Conservation (phyloP, 2,329 filamentous ascomycete species). For the Beauveria australis region DNA sequence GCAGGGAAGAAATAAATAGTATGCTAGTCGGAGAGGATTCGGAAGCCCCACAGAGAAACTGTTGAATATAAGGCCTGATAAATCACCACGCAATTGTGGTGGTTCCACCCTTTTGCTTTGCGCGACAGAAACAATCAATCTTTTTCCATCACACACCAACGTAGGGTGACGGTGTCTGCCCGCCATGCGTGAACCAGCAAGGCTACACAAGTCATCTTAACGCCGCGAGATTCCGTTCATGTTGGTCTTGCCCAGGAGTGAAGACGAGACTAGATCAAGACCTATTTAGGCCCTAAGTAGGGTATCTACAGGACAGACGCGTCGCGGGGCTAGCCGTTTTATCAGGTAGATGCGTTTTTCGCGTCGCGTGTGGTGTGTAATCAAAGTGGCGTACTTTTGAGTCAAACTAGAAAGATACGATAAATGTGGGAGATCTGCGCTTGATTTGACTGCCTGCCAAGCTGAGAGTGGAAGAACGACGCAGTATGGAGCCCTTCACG, state of each 20-base stretch:
- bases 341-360: background rate
- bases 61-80: too few species aligned
- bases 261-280: too few species aligned
- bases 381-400: too few species aligned
- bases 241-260: slow-evolving; percentile 15
- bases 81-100: too few species aligned
- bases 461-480: too few species aligned
- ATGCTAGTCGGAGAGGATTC: too few species aligned
- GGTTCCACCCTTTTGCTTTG: too few species aligned
- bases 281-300: too few species aligned
- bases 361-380: background rate
- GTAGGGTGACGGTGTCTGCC: slow-evolving; percentile 23
- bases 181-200: slow-evolving; percentile 19
- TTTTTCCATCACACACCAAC: slow-evolving; percentile 14
- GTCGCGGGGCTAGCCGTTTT: background rate
- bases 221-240: slow-evolving; percentile 16
- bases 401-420: too few species aligned
- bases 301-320: background rate
- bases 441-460: too few species aligned
- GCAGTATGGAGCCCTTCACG: background rate
- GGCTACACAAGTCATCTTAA: slow-evolving; percentile 15
- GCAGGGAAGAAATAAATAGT: too few species aligned
- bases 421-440: too few species aligned
- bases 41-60: slow-evolving; percentile 15
- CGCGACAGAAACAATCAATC: slow-evolving; percentile 9